Percentiles rank a stretch among this genome's conserved stretches.
phyloP scores from a whole-genome alignment of 1,139 yeast species.

The Suhomyces terraborum region DNA sequence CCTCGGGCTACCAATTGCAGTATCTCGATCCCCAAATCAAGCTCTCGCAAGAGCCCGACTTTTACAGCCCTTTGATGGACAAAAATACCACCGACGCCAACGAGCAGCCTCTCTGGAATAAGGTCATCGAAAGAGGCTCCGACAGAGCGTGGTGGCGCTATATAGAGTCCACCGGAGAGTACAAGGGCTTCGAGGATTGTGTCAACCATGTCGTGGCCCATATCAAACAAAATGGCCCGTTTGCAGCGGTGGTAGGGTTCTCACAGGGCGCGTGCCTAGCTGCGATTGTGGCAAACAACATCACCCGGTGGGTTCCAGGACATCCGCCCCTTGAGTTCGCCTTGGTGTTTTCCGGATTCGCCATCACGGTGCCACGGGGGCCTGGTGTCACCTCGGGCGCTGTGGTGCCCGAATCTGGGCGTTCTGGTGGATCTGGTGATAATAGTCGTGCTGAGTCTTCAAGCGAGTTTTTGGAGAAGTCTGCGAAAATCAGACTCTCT shows the following conservation, averaged over 20 bases:
- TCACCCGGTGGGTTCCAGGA: conserved; percentile 40
- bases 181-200: conserved; percentile 36
- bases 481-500: not conserved
- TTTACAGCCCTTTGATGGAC: not conserved
- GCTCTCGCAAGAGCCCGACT: conserved; percentile 18
- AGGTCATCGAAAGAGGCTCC: conserved; percentile 44
- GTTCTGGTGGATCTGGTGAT: too few species aligned
- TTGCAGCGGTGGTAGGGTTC: conserved; percentile 84
- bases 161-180: conserved; percentile 35
- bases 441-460: too few species aligned
- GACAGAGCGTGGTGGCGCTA: conserved; percentile 54
- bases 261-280: conserved; percentile 94
- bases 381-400: too few species aligned
- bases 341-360: conserved; percentile 56
- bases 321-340: conserved; percentile 49
- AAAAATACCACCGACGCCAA: conserved; percentile 22
- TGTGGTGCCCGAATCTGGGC: not conserved
- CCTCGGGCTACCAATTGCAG: conserved; percentile 53
- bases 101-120: conserved; percentile 29
- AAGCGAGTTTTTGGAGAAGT: not conserved
- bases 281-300: conserved; percentile 51
- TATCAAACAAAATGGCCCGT: conserved; percentile 76
- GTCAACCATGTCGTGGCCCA: conserved; percentile 50
- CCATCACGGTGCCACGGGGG: conserved; percentile 20
- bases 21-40: conserved; percentile 40